Base-by-base conservation (phyloP, 1,139 yeast species). In the Debaryomyces robertsiae region DNA sequence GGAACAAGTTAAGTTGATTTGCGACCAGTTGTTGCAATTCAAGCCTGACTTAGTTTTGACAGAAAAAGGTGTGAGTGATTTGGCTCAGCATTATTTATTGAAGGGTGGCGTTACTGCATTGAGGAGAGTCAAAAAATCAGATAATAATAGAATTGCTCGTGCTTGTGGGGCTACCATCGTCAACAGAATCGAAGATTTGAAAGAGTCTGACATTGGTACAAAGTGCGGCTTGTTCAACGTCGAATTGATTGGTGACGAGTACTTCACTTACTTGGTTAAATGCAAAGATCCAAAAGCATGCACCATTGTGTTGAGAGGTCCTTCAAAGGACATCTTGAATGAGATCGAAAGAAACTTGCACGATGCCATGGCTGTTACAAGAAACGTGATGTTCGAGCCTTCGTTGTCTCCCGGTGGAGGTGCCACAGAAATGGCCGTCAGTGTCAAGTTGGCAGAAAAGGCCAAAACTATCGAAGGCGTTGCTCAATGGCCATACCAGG, bases 111-210 rank as follows among this genome's bases (percentile, higher is more conserved):
- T 91, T 49, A 79, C 95, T 39, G 96, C 90, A 2, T 75, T 94
- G 55, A 83, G 99, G 76, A 84, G 99, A 69, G 96, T 90, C 37
- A 87, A 90, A 61, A 94, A 94, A 68, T 82, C 95, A 11, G 98
- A 94, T 67, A 90, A 91, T 66, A 93, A 94, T 71, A 82, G 99
- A 74, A 88, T 94, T 56, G 88, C 98, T 19, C 83, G 98, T 58
- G 97, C 96, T 25, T 88, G 97, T 10, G 98, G 98, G 45, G 98
- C 98, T 36, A 89, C 96, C 15, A 90, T 94, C 56, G 97, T 93
- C 41, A 93, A 91, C 69, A 81, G 98, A 60, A 82, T 90, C 41
- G 98, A 94, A 65, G 98, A 94, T 65, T 75, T 94, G 63, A 86
- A 87, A 59, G 96, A 90, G 60, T 59, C 84, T 1, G 98, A 94